Evolutionary conservation across 306 rosid species (phyloP).

Genomic region (Cucumis sativus): Cucumber_9930_V3 NC_026655.2:21527501-21528000

Average conservation of each 20-base stretch:
- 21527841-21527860: background rate
- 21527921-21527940: background rate
- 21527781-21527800: background rate
- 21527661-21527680: background rate
- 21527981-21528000: background rate
- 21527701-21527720: background rate
- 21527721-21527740: background rate
- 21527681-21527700: background rate
- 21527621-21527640: background rate
- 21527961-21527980: background rate
- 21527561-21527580: background rate
- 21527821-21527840: background rate
- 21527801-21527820: background rate
- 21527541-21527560: background rate
- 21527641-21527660: background rate
- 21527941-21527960: background rate
- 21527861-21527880: background rate
- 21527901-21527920: background rate
- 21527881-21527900: background rate
- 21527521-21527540: background rate
- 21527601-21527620: background rate
- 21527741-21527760: background rate
- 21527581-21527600: constrained; percentile 3
- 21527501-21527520: background rate
- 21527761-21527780: background rate